Base-by-base conservation (phyloP, 768 basidiomycete genomes). In the Royoungia palumana region DNA sequence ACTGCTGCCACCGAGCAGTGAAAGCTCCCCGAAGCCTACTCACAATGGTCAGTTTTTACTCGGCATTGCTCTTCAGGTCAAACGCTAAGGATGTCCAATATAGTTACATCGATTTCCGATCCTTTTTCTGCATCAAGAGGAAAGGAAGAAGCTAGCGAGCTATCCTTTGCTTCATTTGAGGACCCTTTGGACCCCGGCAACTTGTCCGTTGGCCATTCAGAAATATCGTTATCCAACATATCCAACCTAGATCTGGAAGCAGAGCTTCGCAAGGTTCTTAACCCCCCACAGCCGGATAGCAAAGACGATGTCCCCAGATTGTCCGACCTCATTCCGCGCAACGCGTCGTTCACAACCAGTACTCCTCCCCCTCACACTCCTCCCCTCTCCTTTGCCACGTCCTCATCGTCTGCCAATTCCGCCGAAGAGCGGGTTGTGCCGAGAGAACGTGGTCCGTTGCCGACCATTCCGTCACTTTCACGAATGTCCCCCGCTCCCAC, bases 201-300 rank as follows among this genome's bases (percentile, higher is more conserved):
- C 27, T 46, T 68, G 46, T 68, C 64, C 14, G 66, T 71, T n/a
- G 68, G 66, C 21, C 64, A 67, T 37, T 70, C 69, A 11, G 71
- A 71, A 41, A 62, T 71, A 17, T 70, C 69, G 2, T 53, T 70
- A 9, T 65, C 61, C 20, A 68, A 63, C 22, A 51, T 70, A 11
- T 65, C 62, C 21, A 68, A 63, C 22, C 41, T 75, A 10, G 66
- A 67, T 35, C 28, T 56, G 20, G 67, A 69, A 41, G 62, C 58
- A 38, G 70, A 66, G 34, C 59, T 65, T 17, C 60, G 57, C 27
- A 55, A 56, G 30, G 63, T 55, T 17, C 35, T 62, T 7, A 47
- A 53, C 16, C 57, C 56, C 0, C 41, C 56, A 11, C 56, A 49
- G 19, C 25, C 51, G 1, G 48, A 56, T 27, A 38, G 37, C 25